Percentiles rank a stretch among this genome's conserved stretches.
Evolutionary conservation across 805 yeast genomes (phyloP).

Genomic region (Cyberlindnera petersonii): DNA sequence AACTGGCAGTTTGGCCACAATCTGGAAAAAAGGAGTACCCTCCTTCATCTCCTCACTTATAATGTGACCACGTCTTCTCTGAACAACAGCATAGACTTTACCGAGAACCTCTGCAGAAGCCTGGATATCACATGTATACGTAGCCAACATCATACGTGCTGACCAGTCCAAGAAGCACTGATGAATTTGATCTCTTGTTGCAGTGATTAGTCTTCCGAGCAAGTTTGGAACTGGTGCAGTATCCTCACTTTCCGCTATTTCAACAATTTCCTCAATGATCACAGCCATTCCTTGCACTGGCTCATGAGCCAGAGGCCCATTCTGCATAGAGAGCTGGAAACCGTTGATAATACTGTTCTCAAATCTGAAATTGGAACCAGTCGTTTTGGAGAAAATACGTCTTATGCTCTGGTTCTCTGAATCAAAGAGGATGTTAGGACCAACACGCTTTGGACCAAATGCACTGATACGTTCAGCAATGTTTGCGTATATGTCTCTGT

Average conservation of each 20-base stretch:
- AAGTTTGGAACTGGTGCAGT: conserved; percentile 39
- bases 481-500: conserved; percentile 28
- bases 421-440: conserved; percentile 73
- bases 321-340: conserved; percentile 73
- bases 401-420: conserved; percentile 34
- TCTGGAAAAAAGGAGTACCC: conserved; percentile 94
- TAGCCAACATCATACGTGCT: conserved; percentile 87
- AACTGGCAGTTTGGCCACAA: conserved; percentile 83
- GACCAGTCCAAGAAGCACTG: conserved; percentile 73
- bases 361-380: conserved; percentile 32
- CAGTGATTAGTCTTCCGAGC: conserved; percentile 70
- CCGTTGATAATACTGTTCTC: conserved; percentile 74
- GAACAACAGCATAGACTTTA: conserved; percentile 91
- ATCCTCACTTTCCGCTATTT: conserved; percentile 30
- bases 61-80: conserved; percentile 79
- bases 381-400: conserved; percentile 28
- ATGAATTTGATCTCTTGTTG: conserved; percentile 70
- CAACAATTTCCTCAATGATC: conserved; percentile 34
- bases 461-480: conserved; percentile 44
- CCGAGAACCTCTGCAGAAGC: conserved; percentile 94
- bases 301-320: conserved; percentile 89
- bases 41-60: conserved; percentile 94
- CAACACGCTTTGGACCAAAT: conserved; percentile 75
- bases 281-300: conserved; percentile 77
- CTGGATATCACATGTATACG: conserved; percentile 92